Base-by-base conservation (phyloP, 2,329 filamentous ascomycete species). In the Lachnellula willkommii region DNA sequence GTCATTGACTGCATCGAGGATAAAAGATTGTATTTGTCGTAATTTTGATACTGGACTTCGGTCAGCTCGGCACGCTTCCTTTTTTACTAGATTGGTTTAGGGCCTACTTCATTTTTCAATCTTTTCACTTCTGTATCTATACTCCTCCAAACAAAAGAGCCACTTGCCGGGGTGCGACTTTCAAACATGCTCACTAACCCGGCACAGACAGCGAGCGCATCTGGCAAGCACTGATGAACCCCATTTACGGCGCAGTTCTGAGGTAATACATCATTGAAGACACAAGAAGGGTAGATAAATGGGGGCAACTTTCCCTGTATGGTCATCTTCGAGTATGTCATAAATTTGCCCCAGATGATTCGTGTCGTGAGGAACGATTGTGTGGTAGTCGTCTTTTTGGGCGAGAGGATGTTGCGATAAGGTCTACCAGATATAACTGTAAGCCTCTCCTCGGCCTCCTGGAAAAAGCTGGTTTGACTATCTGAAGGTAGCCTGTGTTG, bases 211-310 rank as follows among this genome's bases (percentile, higher is more conserved):
- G 66, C 66, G 20, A 70, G 50, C 0, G 58, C 57, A 22, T 66
- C 57, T 2, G 64, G 60, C 2, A 69, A 43, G 56, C 68, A 70
- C 20, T 60, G 57, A 39, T 69, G 66, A 43, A 58, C 57, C 1
- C 61, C 66, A 24, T 63, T 60, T 2, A 52, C 45, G 8, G 53
- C 50, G 28, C 62, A 66, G 3, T 59, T 47, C 8, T 47, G 46
- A 7, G 48, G 46, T 0, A 57, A 49, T 8, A 12, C 47, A 15
- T 53, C 53, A 7, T 64, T 54, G 22, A 63, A 46, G 2, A 62
- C 61, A 24, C 68, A 69, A 2, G 53, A 56, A 3, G 68, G 65
- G 45, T 63, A 63, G n/a, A 70, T 67, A 45, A 69, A 69, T 2
- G 67, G 64, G 2, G 67, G 67, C 0, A 69, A 57, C 4, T 57